Conservation (phyloP, 2,329 filamentous ascomycete species). For the Furcasterigmium sp. region DNA sequence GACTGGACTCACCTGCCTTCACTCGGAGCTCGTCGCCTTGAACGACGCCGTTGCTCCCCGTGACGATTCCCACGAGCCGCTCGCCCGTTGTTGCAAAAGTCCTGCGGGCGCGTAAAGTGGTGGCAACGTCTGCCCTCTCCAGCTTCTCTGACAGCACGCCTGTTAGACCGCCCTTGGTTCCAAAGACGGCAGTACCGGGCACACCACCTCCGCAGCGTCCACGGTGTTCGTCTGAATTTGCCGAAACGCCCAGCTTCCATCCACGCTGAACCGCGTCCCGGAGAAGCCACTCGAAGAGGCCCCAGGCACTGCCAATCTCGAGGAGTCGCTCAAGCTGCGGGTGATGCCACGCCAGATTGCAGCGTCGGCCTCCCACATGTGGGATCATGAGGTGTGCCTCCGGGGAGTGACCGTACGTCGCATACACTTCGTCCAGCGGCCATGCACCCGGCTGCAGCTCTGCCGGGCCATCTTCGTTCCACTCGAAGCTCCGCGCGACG, state of each 20-base stretch:
- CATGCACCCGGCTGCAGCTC: slow-evolving; percentile 24
- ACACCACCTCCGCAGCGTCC: slow-evolving; percentile 28
- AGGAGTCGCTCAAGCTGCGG: slow-evolving; percentile 25
- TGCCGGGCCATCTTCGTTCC: slow-evolving; percentile 26
- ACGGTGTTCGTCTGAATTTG: slow-evolving; percentile 28
- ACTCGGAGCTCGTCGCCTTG: slow-evolving; percentile 19
- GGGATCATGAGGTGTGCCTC: slow-evolving; percentile 27
- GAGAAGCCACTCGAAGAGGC: slow-evolving; percentile 27
- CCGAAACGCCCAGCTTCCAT: slow-evolving; percentile 26
- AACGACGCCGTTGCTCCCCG: slow-evolving; percentile 8
- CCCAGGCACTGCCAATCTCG: slow-evolving; percentile 29
- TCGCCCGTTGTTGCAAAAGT: slow-evolving; percentile 26
- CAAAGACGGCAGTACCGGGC: slow-evolving; percentile 26
- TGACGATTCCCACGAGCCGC: slow-evolving; percentile 18
- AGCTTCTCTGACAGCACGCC: slow-evolving; percentile 17
- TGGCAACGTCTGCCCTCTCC: slow-evolving; percentile 6
- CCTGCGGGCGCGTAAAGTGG: slow-evolving; percentile 17
- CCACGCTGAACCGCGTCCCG: slow-evolving; percentile 22
- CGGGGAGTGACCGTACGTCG: slow-evolving; percentile 25
- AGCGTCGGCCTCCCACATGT: slow-evolving; percentile 26
- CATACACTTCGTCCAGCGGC: slow-evolving; percentile 29
- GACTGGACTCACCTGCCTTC: slow-evolving; percentile 2
- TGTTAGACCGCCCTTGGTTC: slow-evolving; percentile 20
- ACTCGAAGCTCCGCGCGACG: slow-evolving; percentile 28
- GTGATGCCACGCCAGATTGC: slow-evolving; percentile 28